Evolutionary conservation across 192 early-diverging fungal genomes (phyloP), one percentile per base, ranked within the genome.

Genomic region (Lunasporangiospora selenospora): DNA sequence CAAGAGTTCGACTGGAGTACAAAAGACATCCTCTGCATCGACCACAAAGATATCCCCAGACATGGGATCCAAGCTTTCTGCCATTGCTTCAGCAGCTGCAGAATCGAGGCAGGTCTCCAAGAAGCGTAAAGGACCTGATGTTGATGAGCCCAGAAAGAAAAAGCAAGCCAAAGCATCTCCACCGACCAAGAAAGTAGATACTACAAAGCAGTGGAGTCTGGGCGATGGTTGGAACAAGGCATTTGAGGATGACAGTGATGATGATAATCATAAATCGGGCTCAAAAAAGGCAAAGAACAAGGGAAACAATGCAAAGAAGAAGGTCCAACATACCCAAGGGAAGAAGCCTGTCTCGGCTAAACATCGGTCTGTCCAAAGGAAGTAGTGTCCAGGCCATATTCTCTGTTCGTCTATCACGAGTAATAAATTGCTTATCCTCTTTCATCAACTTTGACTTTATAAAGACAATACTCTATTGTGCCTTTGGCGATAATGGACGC

Each of bases 151-250:
- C 29, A 41, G 34, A 29, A 59, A 52, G 49, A 51, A 44, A 19
- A 15, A 51, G 23, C 37, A 38, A 24, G 6, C 31, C 8, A 36
- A 32, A 46, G 15, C 30, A 12, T 21, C 34, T 34, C 3, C 48
- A 10, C 43, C 36, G 15, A 38, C 37, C 38, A n/a, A 39, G 15
- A 45, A 31, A n/a, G n/a, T n/a, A 34, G 34, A 33, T 32, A 18
- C 27, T 34, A 19, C 23, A 23, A 46, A 1, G 10, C 51, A 21
- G 38, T 59, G 57, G 57, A 59, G 48, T 9, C 36, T 59, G 16
- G 57, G 57, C 6, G 57, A 59, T 48, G 57, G 57, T 0, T 59
- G 57, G 57, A 59, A 45, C 27, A 59, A 59, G 39, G 57, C 44
- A 39, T 59, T 59, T 12, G 57, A 58, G 19, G 56, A 59, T 15